A percentile compares a stretch with the other conserved stretches of the same genome.
Evolutionary conservation across 768 basidiomycete genomes (phyloP).

Genomic region (Mycena floridula): DNA sequence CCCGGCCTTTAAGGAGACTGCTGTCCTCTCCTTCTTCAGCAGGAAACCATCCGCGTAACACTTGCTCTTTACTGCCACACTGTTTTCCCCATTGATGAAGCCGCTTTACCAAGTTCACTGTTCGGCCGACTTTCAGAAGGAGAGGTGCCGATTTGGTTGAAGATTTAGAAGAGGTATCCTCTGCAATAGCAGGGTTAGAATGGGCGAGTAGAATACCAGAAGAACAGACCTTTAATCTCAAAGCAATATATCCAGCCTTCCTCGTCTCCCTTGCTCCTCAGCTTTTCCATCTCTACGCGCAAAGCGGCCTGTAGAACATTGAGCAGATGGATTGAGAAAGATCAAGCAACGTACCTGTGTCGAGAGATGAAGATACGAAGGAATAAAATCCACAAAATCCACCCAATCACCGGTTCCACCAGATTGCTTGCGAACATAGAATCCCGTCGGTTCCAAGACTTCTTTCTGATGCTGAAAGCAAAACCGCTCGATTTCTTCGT

Average conservation of each 20-base stretch:
- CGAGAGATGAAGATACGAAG: background rate
- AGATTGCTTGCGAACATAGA: conserved; percentile 40
- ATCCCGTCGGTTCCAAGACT: conserved; percentile 47
- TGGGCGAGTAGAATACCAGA: too few relatives aligned
- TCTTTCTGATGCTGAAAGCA: conserved; percentile 62
- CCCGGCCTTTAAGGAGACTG: conserved; percentile 60
- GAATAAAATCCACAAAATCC: conserved; percentile 22
- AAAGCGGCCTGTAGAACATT: conserved; percentile 53
- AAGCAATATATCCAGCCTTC: conserved; percentile 80
- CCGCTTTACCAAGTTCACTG: conserved; percentile 66
- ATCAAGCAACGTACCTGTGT: too few relatives aligned
- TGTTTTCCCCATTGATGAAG: conserved; percentile 79
- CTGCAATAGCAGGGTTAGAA: background rate
- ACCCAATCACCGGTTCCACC: conserved; percentile 35
- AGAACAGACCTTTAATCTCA: conserved; percentile 64
- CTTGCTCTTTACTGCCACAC: conserved; percentile 70
- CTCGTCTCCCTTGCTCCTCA: conserved; percentile 37
- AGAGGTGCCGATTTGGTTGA: conserved; percentile 28
- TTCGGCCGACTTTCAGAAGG: conserved; percentile 75
- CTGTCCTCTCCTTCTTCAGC: conserved; percentile 29
- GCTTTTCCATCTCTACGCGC: conserved; percentile 47
- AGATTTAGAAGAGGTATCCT: conserved; percentile 10
- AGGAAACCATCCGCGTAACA: conserved; percentile 73
- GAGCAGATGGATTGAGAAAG: conserved; percentile 60
- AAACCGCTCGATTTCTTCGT: conserved; percentile 37